Evolutionary conservation across 306 rosid species (phyloP).

Genomic region (Lathyrus sativus): DNA sequence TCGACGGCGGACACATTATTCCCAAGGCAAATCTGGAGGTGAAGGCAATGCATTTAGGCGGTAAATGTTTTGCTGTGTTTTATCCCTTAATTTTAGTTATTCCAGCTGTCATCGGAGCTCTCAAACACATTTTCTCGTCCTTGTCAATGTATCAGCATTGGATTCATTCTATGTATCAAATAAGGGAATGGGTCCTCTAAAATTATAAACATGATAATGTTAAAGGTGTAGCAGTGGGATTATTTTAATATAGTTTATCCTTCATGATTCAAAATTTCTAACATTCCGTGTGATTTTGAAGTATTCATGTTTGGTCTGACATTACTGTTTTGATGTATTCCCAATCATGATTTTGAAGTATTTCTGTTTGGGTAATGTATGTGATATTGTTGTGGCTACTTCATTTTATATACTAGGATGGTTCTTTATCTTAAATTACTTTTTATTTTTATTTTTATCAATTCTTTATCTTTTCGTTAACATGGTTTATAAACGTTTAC

Average conservation of each 20-base stretch:
- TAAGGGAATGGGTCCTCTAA: not conserved
- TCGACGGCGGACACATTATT: constrained; percentile 87
- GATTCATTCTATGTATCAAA: constrained; percentile 21
- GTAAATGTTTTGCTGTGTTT: constrained; percentile 29
- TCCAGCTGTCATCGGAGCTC: constrained; percentile 9
- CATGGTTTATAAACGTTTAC: too few relatives aligned
- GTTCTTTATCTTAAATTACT: too few relatives aligned
- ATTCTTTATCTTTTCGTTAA: too few relatives aligned
- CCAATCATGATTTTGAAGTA: not conserved
- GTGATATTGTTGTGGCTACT: not conserved
- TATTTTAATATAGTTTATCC: not conserved
- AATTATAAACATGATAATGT: not conserved
- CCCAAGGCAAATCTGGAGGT: constrained; percentile 65
- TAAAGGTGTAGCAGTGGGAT: constrained; percentile 4
- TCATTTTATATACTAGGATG: too few relatives aligned
- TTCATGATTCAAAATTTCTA: not conserved
- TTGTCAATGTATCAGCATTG: constrained; percentile 7
- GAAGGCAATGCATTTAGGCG: constrained; percentile 81
- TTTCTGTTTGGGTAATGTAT: constrained; percentile 14
- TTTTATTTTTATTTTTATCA: too few relatives aligned
- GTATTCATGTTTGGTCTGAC: constrained; percentile 1
- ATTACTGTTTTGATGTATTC: not conserved
- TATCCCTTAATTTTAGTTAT: constrained; percentile 3
- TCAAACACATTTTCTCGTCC: constrained; percentile 4
- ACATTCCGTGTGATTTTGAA: constrained; percentile 10